Base-by-base conservation (phyloP, 305 asterid genomes). In the Fraxinus dipetala region DNA sequence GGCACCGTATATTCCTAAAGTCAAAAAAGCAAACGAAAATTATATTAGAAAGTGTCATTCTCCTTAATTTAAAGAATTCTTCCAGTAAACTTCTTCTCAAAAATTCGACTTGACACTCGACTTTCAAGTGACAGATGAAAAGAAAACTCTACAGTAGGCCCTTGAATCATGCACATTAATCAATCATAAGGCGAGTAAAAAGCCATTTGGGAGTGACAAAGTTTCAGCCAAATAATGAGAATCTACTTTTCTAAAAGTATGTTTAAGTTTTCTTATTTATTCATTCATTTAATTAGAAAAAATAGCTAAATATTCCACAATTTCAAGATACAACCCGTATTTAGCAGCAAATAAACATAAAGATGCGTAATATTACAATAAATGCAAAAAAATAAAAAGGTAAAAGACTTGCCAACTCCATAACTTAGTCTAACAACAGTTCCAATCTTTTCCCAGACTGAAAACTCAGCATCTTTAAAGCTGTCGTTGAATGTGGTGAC, bases 401-500 rank as follows among this genome's bases (percentile, higher is more conserved):
- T 0, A 16, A 38, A 78, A 72, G 26, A 76, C 89, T 77, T 30
- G 92, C 99, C 99, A 24, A 95, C 89, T 85, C 98, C 99, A 82
- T 95, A 95, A 79, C 98, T 94, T 80, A 95, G 95, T 73, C 99
- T 89, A 45, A 95, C 97, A 83, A 93, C 79, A 84, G 98, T 97
- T 67, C 99, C 98, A 83, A 95, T 95, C 88, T 92, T 93, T 1
- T 95, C 98, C 98, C 99, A 95, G 28, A 92, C 90, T 0, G 95
- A 93, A 70, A 95, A 90, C 5, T 95, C 91, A 45, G 93, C 88
- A 81, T 92, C 95, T 74, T 84, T 81, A 61, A 85, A 91, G 86
- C 91, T 89, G 85, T 90, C 95, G 82, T 93, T 93, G 73, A 95
- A 92, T 79, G 97, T 93, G 65, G 92, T 91, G 31, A 93, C 98